Evolutionary conservation across 805 yeast species (phyloP), one percentile per base, ranked within the genome.

Genomic region (Jamesozyma jinghongensis): DNA sequence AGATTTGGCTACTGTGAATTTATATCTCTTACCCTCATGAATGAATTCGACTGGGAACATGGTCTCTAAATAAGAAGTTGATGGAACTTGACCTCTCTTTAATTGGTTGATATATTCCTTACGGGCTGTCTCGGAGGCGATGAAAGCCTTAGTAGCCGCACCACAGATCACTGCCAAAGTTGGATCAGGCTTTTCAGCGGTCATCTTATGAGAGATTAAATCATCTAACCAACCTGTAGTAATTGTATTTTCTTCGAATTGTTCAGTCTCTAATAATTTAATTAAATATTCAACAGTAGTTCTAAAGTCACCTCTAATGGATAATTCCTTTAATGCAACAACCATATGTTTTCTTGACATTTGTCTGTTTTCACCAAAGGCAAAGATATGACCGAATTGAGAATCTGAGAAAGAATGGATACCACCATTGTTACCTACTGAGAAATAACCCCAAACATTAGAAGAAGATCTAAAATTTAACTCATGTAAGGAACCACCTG

Each of bases 211-310:
- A 45, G 94, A 72, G 56, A 92, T 92, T 57, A 92, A 76, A 66
- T 90, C 97, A 65, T 92, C 98, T 58, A 92, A 77, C 99, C 99
- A 92, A 42, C 97, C 97, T 43, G 99, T 92, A 44, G 98, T 92
- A 57, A 92, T 90, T 37, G 92, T 90, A 66, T 92, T 94, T 43
- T 82, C 87, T 67, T 87, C 97, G 55, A 92, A 92, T 61, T 84
- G 98, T 41, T 95, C 92, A 19, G 98, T 88, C 68, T 92, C 97
- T 56, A 92, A 73, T 52, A 92, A 74, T 63, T 90, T 90, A 66
- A 94, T 92, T 58, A 92, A 75, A 61, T 92, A 92, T 67, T 92
- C 99, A 49, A 90, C 96, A 13, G 98, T 92, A 25, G 99, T 92
- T 66, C 95, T 78, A 73, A 92, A 92, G 58, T 92, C 98, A 75